Percentiles rank a stretch among this genome's conserved stretches.
These are phyloP conservation scores for Phlebiopsis flavidoalba DNA, from an alignment of 768 basidiomycete species.

Conservation along the genomic window DNA sequence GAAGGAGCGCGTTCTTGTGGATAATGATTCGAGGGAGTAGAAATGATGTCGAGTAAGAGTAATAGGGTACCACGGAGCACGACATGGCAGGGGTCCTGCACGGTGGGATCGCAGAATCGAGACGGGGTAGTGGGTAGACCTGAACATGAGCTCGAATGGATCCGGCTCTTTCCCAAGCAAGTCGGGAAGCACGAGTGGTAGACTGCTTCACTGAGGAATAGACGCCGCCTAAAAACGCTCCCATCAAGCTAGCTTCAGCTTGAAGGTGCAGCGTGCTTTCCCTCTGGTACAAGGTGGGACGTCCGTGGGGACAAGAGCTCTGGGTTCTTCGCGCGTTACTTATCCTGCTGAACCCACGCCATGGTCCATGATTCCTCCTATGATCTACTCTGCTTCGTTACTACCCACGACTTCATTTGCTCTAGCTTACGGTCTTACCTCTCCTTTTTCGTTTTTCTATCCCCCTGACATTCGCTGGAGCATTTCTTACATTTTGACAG, in stretches of 20 bases:
- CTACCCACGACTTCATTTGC: slow-evolving; percentile 44
- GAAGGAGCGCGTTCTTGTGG: not conserved
- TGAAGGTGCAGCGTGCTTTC: not conserved
- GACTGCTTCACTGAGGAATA: not conserved
- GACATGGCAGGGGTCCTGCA: too few species aligned
- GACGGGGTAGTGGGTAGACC: not conserved
- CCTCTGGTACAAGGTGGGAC: not conserved
- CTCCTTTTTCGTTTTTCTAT: slow-evolving; percentile 55
- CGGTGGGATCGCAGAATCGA: not conserved
- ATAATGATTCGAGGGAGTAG: not conserved
- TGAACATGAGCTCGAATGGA: slow-evolving; percentile 2
- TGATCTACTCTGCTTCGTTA: slow-evolving; percentile 26
- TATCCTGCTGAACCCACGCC: not conserved
- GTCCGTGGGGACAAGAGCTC: not conserved
- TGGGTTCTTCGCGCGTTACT: not conserved
- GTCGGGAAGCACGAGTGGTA: not conserved
- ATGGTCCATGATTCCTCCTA: slow-evolving; percentile 14
- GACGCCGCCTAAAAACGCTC: not conserved
- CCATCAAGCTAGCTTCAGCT: not conserved
- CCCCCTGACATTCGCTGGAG: slow-evolving; percentile 58
- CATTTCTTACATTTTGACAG: slow-evolving; percentile 67
- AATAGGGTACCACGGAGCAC: not conserved
- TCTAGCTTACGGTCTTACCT: slow-evolving; percentile 54
- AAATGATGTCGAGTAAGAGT: not conserved
- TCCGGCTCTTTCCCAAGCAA: slow-evolving; percentile 2